Conservation (phyloP, 352 stramenopile species). For the Globisporangium ultimum region DNA sequence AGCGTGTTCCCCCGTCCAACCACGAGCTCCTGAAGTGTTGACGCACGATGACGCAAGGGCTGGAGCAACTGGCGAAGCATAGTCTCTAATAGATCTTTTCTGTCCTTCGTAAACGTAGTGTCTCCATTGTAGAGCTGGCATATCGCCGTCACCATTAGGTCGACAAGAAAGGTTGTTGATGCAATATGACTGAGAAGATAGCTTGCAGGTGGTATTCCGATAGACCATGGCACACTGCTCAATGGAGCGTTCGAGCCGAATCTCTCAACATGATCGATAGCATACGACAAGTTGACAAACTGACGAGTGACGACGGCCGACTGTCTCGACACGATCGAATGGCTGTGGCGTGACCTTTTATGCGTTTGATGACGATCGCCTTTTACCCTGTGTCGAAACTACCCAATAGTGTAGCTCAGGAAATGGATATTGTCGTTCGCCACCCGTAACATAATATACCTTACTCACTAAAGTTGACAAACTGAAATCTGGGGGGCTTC, state of each 20-base stretch:
- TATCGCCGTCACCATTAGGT: neutral
- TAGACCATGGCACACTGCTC: neutral
- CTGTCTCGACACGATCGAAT: too few species aligned
- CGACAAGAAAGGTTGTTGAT: neutral
- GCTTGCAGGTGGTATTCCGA: neutral
- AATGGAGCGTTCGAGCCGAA: neutral
- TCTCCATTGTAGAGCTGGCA: conserved; percentile 10
- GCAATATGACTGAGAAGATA: neutral
- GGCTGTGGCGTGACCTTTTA: too few species aligned
- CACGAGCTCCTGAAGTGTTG: conserved; percentile 1
- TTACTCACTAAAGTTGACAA: conserved; percentile 3
- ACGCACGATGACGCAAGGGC: neutral
- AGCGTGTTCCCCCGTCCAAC: neutral
- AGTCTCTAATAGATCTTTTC: neutral
- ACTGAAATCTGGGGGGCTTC: neutral
- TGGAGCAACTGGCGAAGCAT: neutral
- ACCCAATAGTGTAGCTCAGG: too few species aligned
- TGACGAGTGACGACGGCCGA: too few species aligned
- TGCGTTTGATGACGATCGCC: too few species aligned
- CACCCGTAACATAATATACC: too few species aligned
- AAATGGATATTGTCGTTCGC: too few species aligned
- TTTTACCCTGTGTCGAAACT: too few species aligned
- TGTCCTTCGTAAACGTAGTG: conserved; percentile 2
- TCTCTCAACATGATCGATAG: neutral
- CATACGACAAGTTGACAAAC: conserved; percentile 1